Evolutionary conservation across 2,329 filamentous ascomycete species (phyloP), one percentile per base, ranked within the genome.

Genomic region (Aspergillus fijiensis): DNA sequence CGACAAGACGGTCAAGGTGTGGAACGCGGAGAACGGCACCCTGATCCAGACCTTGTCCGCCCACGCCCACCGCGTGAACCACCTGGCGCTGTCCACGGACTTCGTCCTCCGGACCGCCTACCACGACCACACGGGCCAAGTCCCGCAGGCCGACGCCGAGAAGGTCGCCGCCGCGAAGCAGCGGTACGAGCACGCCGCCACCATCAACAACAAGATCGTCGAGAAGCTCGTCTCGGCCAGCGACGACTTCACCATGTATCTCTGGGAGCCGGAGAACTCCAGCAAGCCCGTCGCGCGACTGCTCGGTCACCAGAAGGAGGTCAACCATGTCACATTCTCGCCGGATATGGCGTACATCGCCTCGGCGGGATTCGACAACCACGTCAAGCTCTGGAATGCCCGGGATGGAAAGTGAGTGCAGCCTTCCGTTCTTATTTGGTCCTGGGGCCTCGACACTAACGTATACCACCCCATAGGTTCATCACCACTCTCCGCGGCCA

Each of bases 41-140:
- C 80, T 97, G 23, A 81, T 92, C 56, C 90, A 95, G 74, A 93
- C 89, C 0, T 80, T 98, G 9, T 86, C 85, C 21, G 83, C 89
- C 1, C 96, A 99, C 73, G 91, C 90, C 0, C 95, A 98, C 73
- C 96, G 94, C 87, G 91, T 99, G 31, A 99, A 99, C 73, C 92
- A 97, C 71, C 84, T 99, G 23, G 92, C 95, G 0, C 83, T 99
- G 4, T 97, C 92, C 0, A 97, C 92, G 4, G 95, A 98, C 70
- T 95, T 93, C 70, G 92, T 89, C 2, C 81, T 97, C 39, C 85
- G 92, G 53, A 97, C 93, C 0, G 89, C 86, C 1, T 99, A 89
- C 77, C 90, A 91, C 71, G 94, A 98, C 70, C 92, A 97, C 74
- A 86, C 85, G 12, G 87, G 87, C 16, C 85, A 86, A 63, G 80